These are phyloP conservation scores for Hemisphaericaspora nanyangensis DNA, from an alignment of 805 yeast species.

Conservation along the genomic window DNA sequence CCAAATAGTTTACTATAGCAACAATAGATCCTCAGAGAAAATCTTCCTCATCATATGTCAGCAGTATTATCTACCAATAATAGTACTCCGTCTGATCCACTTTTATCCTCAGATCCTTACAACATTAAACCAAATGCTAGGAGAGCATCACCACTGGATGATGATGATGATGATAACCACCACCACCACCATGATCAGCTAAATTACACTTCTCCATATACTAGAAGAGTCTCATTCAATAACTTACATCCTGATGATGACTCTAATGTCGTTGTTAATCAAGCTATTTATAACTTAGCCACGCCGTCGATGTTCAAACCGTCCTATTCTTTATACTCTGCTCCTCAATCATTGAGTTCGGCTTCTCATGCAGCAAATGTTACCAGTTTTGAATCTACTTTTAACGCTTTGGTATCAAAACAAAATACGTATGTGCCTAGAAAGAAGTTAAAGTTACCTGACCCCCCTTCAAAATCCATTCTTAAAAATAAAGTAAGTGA, in stretches of 20 bases:
- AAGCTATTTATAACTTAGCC: conserved; percentile 4
- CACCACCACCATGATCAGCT: not conserved
- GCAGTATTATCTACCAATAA: too few species aligned
- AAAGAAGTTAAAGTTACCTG: conserved; percentile 15
- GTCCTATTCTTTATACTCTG: not conserved
- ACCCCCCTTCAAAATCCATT: conserved; percentile 36
- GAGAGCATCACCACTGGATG: too few species aligned
- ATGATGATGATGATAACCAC: not conserved
- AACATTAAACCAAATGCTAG: too few species aligned
- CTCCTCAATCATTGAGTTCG: not conserved
- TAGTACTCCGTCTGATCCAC: too few species aligned
- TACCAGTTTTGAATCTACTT: not conserved
- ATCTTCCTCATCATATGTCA: too few species aligned
- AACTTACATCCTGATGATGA: conserved; percentile 29
- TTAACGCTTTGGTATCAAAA: not conserved
- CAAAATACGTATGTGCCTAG: conserved; percentile 7
- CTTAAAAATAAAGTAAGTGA: conserved; percentile 33
- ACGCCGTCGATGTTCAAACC: not conserved
- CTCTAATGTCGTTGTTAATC: not conserved
- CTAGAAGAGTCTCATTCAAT: conserved; percentile 44
- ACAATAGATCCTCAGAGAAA: too few species aligned
- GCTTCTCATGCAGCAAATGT: not conserved
- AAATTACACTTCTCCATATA: conserved; percentile 7
- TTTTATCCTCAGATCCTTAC: too few species aligned
- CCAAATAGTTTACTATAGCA: too few species aligned